A percentile compares a stretch with the other conserved stretches of the same genome.
These are phyloP conservation scores for Ophiorrhiza pumila DNA, from an alignment of 257 asterid species.

Conservation along the genomic window DNA sequence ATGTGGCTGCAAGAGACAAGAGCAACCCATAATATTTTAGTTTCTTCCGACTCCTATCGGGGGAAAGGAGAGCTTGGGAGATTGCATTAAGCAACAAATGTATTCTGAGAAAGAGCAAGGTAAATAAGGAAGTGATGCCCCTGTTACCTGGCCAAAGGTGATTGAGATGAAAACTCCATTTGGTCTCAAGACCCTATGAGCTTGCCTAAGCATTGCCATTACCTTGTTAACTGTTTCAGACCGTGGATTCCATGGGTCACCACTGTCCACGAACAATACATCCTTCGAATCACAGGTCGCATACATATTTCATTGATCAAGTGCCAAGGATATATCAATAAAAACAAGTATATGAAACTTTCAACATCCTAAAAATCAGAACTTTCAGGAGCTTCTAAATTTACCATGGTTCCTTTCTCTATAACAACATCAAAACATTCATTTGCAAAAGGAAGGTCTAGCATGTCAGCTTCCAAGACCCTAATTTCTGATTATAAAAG, in stretches of 20 bases:
- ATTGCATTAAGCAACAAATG: not conserved
- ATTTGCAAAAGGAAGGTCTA: slow-evolving; percentile 78
- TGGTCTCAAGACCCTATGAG: slow-evolving; percentile 81
- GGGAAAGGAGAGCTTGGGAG: not conserved
- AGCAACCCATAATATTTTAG: not conserved
- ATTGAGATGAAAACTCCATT: slow-evolving; percentile 79
- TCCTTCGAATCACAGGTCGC: slow-evolving; percentile 52
- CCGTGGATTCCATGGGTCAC: slow-evolving; percentile 97
- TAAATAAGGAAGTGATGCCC: not conserved
- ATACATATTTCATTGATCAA: slow-evolving; percentile 8
- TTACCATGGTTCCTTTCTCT: slow-evolving; percentile 99
- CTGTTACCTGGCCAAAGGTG: slow-evolving; percentile 85
- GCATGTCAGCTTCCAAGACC: slow-evolving; percentile 96
- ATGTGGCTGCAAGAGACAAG: slow-evolving; percentile 60
- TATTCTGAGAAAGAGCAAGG: not conserved
- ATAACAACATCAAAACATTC: slow-evolving; percentile 81
- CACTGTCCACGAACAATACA: slow-evolving; percentile 91
- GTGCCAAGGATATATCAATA: slow-evolving; percentile 3
- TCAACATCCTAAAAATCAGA: slow-evolving; percentile 1
- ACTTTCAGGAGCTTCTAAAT: not conserved
- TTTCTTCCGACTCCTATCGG: not conserved
- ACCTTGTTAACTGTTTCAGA: slow-evolving; percentile 64
- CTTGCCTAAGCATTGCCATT: slow-evolving; percentile 76
- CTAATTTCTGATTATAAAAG: slow-evolving; percentile 51
- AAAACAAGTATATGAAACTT: slow-evolving; percentile 4